Base-by-base conservation (phyloP, 495 filamentous ascomycete genomes). In the Chaetomium tenue region DNA sequence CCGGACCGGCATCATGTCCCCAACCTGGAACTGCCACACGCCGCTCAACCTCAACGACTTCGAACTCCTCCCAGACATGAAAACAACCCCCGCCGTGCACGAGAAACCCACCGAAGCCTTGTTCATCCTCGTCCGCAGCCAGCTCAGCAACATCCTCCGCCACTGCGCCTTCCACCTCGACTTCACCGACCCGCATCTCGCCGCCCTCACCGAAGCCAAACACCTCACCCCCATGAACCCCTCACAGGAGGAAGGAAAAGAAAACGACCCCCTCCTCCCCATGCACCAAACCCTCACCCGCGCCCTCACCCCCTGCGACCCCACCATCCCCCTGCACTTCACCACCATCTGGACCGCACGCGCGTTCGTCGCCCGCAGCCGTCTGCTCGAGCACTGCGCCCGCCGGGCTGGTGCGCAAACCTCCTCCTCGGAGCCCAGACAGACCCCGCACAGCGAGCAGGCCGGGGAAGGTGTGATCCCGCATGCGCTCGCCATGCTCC, bases 1-100 rank as follows among this genome's bases (percentile, higher is more conserved):
- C 52, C 79, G 76, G 63, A 66, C 65, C 9, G 58, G 71, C 1
- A 73, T 66, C 7, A 67, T 86, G 13, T 64, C 68, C 65, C 85
- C 84, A 0, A 82, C 76, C 28, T 87, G 84, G 83, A 81, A 86
- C 71, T 86, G 83, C 69, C 72, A 65, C 42, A 64, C 72, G 25
- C 84, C 85, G 40, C 71, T 83, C 28, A 86, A 87, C 66, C 76
- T 86, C 22, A 83, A 83, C 62, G 84, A 88, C 65, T 81, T 68
- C 48, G 84, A 87, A 26, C 70, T 87, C 12, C 77, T 75, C 56
- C 72, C 78, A 1, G 81, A 81, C 51, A 52, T 28, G 16, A 61
- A 61, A 22, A 51, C 6, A 4, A 4, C n/a, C 11, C 58, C 58
- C 12, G 25, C 20, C 13, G 84, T 85, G 79, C 59, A 50, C 23